These are phyloP conservation scores for Diaporthe caulivora DNA, from an alignment of 2,329 filamentous ascomycete species.

Conservation along the genomic window DNA sequence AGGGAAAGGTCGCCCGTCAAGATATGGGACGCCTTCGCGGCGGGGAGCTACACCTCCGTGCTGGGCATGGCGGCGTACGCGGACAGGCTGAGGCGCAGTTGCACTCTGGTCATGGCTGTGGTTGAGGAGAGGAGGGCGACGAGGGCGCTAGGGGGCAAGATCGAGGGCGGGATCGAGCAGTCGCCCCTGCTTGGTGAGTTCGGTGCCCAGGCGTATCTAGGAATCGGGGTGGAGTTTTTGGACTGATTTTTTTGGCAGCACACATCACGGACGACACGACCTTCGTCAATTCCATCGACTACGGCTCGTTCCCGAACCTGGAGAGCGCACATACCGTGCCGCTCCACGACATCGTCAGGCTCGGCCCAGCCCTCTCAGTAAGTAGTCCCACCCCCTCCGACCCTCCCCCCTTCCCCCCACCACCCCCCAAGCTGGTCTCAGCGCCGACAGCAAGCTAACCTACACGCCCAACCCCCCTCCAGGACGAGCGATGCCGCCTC, in stretches of 20 bases:
- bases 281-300: constrained; percentile 62
- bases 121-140: constrained; percentile 64
- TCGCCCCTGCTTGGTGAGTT: constrained; percentile 62
- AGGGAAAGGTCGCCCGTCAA: constrained; percentile 51
- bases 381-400: constrained; percentile 37
- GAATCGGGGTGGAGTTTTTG: constrained; percentile 7
- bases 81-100: constrained; percentile 60
- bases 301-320: constrained; percentile 64
- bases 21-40: constrained; percentile 62
- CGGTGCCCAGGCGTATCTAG: too few relatives aligned
- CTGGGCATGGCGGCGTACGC: constrained; percentile 60
- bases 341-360: constrained; percentile 58
- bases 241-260: constrained; percentile 47
- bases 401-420: too few relatives aligned
- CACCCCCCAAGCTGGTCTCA: too few relatives aligned
- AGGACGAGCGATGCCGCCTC: constrained; percentile 65
- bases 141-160: constrained; percentile 56
- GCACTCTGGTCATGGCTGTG: constrained; percentile 64
- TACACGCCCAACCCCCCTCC: neutral
- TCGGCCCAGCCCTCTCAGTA: constrained; percentile 66
- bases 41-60: constrained; percentile 64
- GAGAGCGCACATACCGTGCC: constrained; percentile 53
- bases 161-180: constrained; percentile 54
- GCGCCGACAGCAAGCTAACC: neutral
- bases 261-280: constrained; percentile 54